Percentiles rank a stretch among this genome's conserved stretches.
Conservation (phyloP, 306 rosid species). For the Purshia tridentata region DNA sequence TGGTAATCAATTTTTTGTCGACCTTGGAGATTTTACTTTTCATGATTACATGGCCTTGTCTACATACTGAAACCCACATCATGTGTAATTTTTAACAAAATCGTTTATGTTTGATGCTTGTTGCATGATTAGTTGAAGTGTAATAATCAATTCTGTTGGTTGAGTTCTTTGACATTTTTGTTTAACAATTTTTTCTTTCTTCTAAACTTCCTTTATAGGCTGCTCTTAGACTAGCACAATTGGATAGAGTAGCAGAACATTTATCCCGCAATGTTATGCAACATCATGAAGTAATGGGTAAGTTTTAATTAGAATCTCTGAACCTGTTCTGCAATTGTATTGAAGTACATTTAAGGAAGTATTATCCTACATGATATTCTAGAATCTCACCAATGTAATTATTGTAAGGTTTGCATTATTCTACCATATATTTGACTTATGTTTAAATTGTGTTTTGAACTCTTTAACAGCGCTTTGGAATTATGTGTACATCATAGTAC, state of each 20-base stretch:
- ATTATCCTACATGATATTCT: background rate
- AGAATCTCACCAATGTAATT: background rate
- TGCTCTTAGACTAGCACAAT: constrained; percentile 80
- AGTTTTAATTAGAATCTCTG: constrained; percentile 30
- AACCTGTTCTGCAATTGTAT: background rate
- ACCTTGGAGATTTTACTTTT: background rate
- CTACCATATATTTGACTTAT: background rate
- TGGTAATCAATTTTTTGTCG: background rate
- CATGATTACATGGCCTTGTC: background rate
- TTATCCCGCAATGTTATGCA: constrained; percentile 93
- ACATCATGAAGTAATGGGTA: constrained; percentile 99
- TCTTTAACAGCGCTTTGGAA: constrained; percentile 8
- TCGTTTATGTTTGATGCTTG: background rate
- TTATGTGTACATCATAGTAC: background rate
- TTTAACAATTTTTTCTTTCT: background rate
- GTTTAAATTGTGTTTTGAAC: background rate
- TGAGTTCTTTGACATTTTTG: background rate
- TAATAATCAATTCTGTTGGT: background rate
- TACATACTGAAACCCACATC: background rate
- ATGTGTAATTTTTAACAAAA: background rate
- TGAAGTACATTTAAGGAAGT: constrained; percentile 9
- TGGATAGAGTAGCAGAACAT: constrained; percentile 86
- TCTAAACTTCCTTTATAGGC: constrained; percentile 46
- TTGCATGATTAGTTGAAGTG: background rate
- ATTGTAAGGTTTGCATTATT: background rate